Conservation (phyloP, 352 stramenopile species). For the Phytopythium cucurbitacearum region DNA sequence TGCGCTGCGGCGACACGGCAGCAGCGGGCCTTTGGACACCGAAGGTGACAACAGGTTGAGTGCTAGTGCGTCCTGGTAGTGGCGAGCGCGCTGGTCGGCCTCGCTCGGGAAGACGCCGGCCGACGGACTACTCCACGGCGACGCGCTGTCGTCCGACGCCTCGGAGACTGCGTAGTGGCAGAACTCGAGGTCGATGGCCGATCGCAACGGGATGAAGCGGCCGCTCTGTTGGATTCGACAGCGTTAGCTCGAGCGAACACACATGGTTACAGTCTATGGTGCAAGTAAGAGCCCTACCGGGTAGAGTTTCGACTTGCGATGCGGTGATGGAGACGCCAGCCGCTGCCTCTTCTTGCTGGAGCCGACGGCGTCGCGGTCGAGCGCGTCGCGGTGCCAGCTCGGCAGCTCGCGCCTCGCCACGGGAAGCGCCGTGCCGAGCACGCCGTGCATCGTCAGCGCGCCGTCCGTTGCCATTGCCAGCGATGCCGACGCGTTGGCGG, state of each 20-base stretch:
- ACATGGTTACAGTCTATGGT: neutral
- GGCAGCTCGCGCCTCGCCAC: constrained; percentile 13
- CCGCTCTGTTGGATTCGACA: constrained; percentile 17
- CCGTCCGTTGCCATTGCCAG: constrained; percentile 7
- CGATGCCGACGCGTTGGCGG: neutral
- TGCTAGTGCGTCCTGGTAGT: constrained; percentile 28
- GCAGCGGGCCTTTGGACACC: constrained; percentile 2
- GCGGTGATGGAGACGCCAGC: constrained; percentile 7
- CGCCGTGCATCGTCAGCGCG: constrained; percentile 17
- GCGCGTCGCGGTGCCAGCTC: constrained; percentile 24
- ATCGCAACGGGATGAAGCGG: constrained; percentile 41
- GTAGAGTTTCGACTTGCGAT: neutral
- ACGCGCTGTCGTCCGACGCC: neutral
- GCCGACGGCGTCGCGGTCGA: constrained; percentile 7
- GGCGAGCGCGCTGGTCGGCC: constrained; percentile 18
- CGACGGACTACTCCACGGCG: neutral
- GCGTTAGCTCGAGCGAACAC: neutral
- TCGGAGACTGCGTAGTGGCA: constrained; percentile 31
- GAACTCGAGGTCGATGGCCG: constrained; percentile 40
- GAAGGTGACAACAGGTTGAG: constrained; percentile 27
- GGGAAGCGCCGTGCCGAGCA: constrained; percentile 20
- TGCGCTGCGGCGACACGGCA: neutral
- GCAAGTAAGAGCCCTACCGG: neutral
- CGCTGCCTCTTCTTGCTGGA: constrained; percentile 21
- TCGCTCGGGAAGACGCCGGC: constrained; percentile 11